Evolutionary conservation across 2,329 filamentous ascomycete genomes (phyloP).

Genomic region (Trichoderma cornu-damae): DNA sequence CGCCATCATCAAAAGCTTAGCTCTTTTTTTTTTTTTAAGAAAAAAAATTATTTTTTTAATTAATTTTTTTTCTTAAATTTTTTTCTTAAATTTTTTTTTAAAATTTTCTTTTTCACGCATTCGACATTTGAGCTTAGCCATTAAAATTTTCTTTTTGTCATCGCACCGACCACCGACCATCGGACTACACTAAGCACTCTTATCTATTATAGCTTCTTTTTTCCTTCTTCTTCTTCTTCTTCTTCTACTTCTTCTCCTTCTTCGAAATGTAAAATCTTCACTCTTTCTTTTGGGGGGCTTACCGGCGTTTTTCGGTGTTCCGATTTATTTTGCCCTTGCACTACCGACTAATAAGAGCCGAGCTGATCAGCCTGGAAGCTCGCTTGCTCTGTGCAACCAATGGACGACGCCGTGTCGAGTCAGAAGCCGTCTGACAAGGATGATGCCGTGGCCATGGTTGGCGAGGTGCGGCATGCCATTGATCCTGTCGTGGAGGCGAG

Average conservation of each 20-base stretch:
- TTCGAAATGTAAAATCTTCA: neutral
- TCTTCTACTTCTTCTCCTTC: too few relatives aligned
- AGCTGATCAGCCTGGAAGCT: neutral
- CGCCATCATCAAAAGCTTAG: neutral
- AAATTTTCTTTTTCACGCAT: neutral
- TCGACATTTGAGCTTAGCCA: conserved; percentile 4
- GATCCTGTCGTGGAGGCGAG: conserved; percentile 51
- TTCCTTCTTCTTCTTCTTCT: neutral
- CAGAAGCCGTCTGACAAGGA: conserved; percentile 24
- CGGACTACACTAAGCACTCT: conserved; percentile 6
- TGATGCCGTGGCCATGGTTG: conserved; percentile 49
- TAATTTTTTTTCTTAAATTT: too few relatives aligned
- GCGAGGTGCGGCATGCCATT: conserved; percentile 48
- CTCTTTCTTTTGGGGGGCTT: neutral
- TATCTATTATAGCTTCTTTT: neutral
- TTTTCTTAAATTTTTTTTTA: too few relatives aligned
- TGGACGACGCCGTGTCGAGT: neutral
- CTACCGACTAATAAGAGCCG: neutral
- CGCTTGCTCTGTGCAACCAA: neutral
- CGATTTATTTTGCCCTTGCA: neutral
- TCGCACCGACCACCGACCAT: neutral
- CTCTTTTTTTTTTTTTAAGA: neutral
- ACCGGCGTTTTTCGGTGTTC: neutral
- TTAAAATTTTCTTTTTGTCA: neutral
- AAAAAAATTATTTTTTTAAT: too few relatives aligned